Base-by-base conservation (phyloP, 2,329 filamentous ascomycete genomes). In the Fusarium coicis region DNA sequence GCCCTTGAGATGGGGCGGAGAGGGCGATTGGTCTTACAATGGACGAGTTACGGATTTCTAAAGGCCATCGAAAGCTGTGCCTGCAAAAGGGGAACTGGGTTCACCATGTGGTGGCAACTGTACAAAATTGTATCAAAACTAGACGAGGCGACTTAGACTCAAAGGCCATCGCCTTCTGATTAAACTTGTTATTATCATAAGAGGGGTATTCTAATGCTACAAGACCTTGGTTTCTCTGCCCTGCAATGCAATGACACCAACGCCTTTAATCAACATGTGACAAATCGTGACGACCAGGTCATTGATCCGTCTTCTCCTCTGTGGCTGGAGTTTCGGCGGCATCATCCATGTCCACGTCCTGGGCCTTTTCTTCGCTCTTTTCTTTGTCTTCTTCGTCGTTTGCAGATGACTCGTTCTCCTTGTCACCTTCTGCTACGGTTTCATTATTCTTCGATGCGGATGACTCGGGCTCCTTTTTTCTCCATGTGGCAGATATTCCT, bases 1-100 rank as follows among this genome's bases (percentile, higher is more conserved):
- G 83, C 96, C 96, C 57, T 80, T 98, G 80, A 86, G 95, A 77
- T 98, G 96, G 96, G 95, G 95, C 1, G 85, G 87, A 23, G 80
- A 78, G 0, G 92, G 93, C 2, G 90, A 92, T 77, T 99, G 95
- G 93, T 98, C 94, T 81, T 99, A 93, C 82, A 98, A 98, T 82
- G 96, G 96, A 52, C 87, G 96, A 72, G 95, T 97, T 61, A 98
- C 96, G 30, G 96, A 99, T 83, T 99, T 99, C 69, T 91, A 76
- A 55, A 60, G 4, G 23, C 4, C 32, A 26, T 21, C 32, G 3
- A 9, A 8, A 37, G 19, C 23, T 37, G 32, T 37, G 12, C 23
- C 18, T 14, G 16, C 23, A 34, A 39, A 66, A 12, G 21, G 16
- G 10, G 18, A n/a, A 40, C n/a, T 18, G 30, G 23, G 30, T 63